Conservation (phyloP, 106 monocot genomes). For the Narthecium ossifragum region DNA sequence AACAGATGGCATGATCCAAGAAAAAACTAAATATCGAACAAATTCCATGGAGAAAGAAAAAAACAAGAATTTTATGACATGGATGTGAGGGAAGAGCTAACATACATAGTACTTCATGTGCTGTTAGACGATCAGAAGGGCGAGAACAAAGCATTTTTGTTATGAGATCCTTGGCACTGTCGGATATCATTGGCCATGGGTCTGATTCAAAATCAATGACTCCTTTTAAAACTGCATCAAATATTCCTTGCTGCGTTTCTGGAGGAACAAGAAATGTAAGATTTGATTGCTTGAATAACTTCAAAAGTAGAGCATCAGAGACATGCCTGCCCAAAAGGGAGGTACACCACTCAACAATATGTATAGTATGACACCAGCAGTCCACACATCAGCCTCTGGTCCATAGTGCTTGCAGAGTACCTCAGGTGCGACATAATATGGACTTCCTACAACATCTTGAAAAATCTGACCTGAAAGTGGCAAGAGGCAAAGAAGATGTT, state of each 20-base stretch:
- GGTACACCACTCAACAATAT: conserved; percentile 62
- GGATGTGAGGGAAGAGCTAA: too few relatives aligned
- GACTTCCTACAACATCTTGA: conserved; percentile 57
- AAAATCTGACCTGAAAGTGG: conserved; percentile 49
- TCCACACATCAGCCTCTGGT: conserved; percentile 70
- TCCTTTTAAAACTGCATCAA: conserved; percentile 67
- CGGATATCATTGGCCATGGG: conserved; percentile 61
- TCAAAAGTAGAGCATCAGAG: background rate
- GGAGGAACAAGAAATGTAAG: conserved; percentile 7
- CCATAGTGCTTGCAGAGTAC: conserved; percentile 49
- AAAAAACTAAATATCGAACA: background rate
- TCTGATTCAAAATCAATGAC: conserved; percentile 62
- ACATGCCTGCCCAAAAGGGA: conserved; percentile 57
- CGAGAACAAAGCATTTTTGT: conserved; percentile 53
- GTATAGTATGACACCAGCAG: conserved; percentile 55
- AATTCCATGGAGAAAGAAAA: conserved; percentile 1
- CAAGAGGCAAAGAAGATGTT: too few relatives aligned
- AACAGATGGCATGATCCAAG: too few relatives aligned
- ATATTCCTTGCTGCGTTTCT: conserved; percentile 82
- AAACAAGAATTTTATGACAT: conserved; percentile 1
- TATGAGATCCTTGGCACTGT: conserved; percentile 64
- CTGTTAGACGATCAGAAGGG: conserved; percentile 46
- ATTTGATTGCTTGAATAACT: background rate
- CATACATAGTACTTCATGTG: conserved; percentile 59
- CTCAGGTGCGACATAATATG: conserved; percentile 64